These are phyloP conservation scores for Linderina pennispora DNA, from an alignment of 192 early-diverging fungal species.

Conservation along the genomic window DNA sequence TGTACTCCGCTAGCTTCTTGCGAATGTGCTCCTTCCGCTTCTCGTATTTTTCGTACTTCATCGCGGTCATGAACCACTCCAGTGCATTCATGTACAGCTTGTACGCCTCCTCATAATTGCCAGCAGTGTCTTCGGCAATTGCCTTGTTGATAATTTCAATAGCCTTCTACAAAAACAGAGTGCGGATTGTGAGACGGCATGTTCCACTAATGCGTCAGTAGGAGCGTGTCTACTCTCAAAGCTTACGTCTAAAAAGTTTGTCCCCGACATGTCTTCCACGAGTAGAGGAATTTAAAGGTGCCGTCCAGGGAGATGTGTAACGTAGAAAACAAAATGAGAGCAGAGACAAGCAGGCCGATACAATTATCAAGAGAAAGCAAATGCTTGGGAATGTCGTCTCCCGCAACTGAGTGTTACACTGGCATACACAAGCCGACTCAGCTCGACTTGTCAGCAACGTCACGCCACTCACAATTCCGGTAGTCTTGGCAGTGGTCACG, in stretches of 20 bases:
- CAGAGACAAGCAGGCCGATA: no score
- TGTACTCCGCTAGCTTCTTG: slow-evolving; percentile 88
- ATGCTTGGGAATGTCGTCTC: no score
- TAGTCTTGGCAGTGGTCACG: no score
- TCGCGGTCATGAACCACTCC: slow-evolving; percentile 91
- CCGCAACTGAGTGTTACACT: no score
- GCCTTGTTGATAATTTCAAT: slow-evolving; percentile 90
- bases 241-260: slow-evolving; percentile 10
- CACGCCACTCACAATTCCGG: no score
- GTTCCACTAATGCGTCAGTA: neutral
- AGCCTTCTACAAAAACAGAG: slow-evolving; percentile 58
- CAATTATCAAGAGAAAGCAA: no score
- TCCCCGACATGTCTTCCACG: slow-evolving; percentile 5
- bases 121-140: slow-evolving; percentile 85
- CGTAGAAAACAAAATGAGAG: no score
- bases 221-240: neutral
- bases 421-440: no score
- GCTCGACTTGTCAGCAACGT: no score
- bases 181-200: neutral
- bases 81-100: slow-evolving; percentile 80
- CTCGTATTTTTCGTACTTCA: slow-evolving; percentile 99
- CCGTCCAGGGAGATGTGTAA: no score
- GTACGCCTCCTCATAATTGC: slow-evolving; percentile 88
- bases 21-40: slow-evolving; percentile 74
- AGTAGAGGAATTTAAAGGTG: no score